Conservation (phyloP, 805 yeast species). For the Tetrapisispora fleetii region DNA sequence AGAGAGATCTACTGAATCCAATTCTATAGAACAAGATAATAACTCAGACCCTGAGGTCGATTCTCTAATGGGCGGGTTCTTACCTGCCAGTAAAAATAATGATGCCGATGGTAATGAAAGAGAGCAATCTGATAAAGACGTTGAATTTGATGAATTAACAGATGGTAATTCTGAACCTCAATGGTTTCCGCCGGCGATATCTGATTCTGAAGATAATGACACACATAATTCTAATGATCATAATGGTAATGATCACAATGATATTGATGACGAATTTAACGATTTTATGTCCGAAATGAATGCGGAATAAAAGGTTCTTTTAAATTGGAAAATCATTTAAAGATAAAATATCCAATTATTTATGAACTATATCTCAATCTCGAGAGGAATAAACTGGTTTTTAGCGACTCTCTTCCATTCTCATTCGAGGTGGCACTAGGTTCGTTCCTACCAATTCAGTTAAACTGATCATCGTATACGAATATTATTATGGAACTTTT, state of each 20-base stretch:
- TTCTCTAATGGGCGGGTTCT: not conserved
- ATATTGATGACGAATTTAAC: conserved; percentile 22
- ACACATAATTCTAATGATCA: not conserved
- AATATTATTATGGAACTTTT: no score
- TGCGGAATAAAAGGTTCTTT: not conserved
- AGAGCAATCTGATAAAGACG: not conserved
- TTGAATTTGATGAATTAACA: not conserved
- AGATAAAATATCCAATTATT: no score
- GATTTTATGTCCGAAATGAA: conserved; percentile 25
- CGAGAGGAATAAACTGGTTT: no score
- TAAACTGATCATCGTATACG: no score
- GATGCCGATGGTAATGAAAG: not conserved
- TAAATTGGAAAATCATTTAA: no score
- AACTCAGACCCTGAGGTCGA: conserved; percentile 4
- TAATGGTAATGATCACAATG: no score
- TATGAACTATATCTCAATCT: no score
- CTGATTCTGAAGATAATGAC: not conserved
- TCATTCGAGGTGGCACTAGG: not conserved
- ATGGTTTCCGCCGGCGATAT: not conserved
- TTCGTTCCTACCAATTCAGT: no score
- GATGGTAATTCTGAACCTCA: not conserved
- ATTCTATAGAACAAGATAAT: not conserved
- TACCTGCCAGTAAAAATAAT: not conserved
- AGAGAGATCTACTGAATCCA: not conserved
- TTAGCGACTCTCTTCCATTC: no score